Base-by-base conservation (phyloP, 2,329 filamentous ascomycete genomes). In the Pseudocercospora vitis region DNA sequence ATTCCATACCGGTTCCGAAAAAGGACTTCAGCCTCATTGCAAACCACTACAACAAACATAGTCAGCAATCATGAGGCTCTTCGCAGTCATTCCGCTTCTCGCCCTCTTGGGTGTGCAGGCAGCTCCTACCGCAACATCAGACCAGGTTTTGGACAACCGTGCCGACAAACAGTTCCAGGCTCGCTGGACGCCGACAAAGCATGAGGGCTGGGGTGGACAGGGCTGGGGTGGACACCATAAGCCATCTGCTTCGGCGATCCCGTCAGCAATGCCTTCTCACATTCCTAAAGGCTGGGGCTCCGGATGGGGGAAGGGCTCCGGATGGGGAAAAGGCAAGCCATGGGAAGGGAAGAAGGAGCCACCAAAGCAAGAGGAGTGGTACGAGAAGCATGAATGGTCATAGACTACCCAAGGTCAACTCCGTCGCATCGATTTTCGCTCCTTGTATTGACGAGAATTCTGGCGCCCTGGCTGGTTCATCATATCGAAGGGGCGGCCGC, bases 31-130 rank as follows among this genome's bases (percentile, higher is more conserved):
- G 37, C 37, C 37, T 23, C 37, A 19, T 40, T 18, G 37, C 19
- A 40, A 21, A 19, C 37, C 37, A 19, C 14, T 37, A 18, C 33
- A 19, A 19, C 16, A 18, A 14, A 37, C n/a, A n/a, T n/a, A 40
- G 37, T 40, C 37, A 40, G 37, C 37, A 40, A 40, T 24, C 37
- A 40, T 40, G 37, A 40, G 19, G 21, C 37, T 40, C 19, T 40
- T 40, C 37, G 37, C 37, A 11, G 37, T 40, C 23, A 16, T 40
- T 40, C 37, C 37, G 21, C 21, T 40, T 7, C 37, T 40, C 19
- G 37, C 37, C 37, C 11, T 40, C 3, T 11, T 40, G 19, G 18
- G 37, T 40, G 37, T 40, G 37, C 37, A 40, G 19, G 37, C 37
- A 19, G 19, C 37, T n/a, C 37, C 37, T n/a, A 40, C 37, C 9